A percentile compares a stretch with the other conserved stretches of the same genome.
phyloP scores from a whole-genome alignment of 441 rosid species.

The Populus hybrid region DNA sequence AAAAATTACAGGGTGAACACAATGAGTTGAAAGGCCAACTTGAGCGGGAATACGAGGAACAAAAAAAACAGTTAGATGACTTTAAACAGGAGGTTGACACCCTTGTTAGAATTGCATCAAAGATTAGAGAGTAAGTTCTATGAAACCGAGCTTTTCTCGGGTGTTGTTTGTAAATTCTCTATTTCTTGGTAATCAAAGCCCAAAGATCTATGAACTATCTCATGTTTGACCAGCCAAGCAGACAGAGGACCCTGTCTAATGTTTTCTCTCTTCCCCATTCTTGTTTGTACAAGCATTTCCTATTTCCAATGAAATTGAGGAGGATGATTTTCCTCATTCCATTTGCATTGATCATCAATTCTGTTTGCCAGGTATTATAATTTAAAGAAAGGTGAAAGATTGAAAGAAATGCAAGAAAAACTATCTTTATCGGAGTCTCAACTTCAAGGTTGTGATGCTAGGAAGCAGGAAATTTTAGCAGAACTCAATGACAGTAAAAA shows the following conservation, averaged over 20 bases:
- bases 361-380: conserved; percentile 59
- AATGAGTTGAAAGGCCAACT: conserved; percentile 61
- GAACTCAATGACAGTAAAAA: conserved; percentile 67
- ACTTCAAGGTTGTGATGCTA: conserved; percentile 53
- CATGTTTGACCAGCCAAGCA: conserved; percentile 5
- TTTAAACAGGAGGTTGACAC: conserved; percentile 65
- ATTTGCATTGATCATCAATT: conserved; percentile 25
- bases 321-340: conserved; percentile 19
- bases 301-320: too few relatives aligned
- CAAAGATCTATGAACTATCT: background rate
- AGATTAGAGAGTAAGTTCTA: conserved; percentile 77
- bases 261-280: background rate
- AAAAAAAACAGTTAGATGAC: conserved; percentile 52
- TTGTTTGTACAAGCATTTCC: too few relatives aligned
- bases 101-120: conserved; percentile 45
- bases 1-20: conserved; percentile 52
- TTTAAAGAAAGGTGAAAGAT: conserved; percentile 68
- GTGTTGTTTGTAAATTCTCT: background rate
- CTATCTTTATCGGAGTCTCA: conserved; percentile 62
- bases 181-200: conserved; percentile 9
- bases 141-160: conserved; percentile 16
- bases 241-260: background rate
- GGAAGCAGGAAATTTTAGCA: conserved; percentile 55
- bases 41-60: conserved; percentile 65
- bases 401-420: conserved; percentile 72